Percentiles rank a stretch among this genome's conserved stretches.
These are phyloP conservation scores for Pseudonectria buxi DNA, from an alignment of 2,329 filamentous ascomycete genomes.

Conservation along the genomic window DNA sequence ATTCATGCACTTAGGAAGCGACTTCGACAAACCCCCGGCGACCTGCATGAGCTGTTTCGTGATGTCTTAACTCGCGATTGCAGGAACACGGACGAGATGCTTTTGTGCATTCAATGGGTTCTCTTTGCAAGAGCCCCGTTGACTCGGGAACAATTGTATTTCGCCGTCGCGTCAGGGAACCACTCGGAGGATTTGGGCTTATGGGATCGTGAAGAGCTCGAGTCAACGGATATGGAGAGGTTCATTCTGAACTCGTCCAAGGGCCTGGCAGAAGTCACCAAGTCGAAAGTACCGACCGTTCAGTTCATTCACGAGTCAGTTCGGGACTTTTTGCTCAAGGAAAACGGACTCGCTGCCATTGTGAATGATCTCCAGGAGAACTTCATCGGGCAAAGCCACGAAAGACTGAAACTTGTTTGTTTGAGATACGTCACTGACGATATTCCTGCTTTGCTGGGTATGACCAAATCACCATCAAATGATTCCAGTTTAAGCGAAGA, in stretches of 20 bases:
- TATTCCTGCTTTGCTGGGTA: no score
- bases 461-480: no score
- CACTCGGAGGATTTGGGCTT: background rate
- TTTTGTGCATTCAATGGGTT: conserved; percentile 45
- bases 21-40: conserved; percentile 29
- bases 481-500: no score
- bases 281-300: conserved; percentile 20
- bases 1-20: conserved; percentile 16
- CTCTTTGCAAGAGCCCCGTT: conserved; percentile 42
- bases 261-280: conserved; percentile 36
- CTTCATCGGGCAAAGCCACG: conserved; percentile 1
- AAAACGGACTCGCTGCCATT: conserved; percentile 19
- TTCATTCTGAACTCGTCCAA: conserved; percentile 37
- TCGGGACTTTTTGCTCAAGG: conserved; percentile 36
- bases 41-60: conserved; percentile 42
- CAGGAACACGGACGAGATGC: conserved; percentile 32
- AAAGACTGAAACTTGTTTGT: conserved; percentile 5
- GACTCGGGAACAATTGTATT: conserved; percentile 36
- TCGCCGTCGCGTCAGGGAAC: conserved; percentile 8
- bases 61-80: conserved; percentile 43
- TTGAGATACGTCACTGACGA: no score
- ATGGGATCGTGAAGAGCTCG: conserved; percentile 18
- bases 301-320: conserved; percentile 48
- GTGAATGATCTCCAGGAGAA: background rate
- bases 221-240: conserved; percentile 17